A percentile compares a stretch with the other conserved stretches of the same genome.
Evolutionary conservation across 192 early-diverging fungal species (phyloP).

Genomic region (Backusella tuberculispora): DNA sequence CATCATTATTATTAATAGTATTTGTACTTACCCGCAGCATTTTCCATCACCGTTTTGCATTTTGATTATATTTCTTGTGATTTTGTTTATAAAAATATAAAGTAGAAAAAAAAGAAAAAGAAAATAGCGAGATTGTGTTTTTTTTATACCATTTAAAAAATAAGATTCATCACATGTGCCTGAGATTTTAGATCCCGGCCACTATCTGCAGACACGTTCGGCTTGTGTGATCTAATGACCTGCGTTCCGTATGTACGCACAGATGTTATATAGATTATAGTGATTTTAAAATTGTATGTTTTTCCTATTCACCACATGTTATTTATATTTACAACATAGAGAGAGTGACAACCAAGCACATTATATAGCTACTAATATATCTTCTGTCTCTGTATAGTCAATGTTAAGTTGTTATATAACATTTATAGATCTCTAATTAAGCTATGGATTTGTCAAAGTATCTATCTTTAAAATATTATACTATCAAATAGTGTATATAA

Average conservation of each 20-base stretch:
- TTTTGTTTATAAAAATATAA: not conserved
- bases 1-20: no score
- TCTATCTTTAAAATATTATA: no score
- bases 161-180: not conserved
- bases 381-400: no score
- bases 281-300: not conserved
- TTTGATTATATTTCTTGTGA: not conserved
- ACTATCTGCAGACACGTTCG: not conserved
- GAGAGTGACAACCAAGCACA: no score
- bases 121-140: not conserved
- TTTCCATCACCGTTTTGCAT: constrained; percentile 25
- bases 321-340: no score
- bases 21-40: constrained; percentile 1
- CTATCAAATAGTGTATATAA: no score
- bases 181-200: not conserved
- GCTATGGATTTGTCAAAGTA: no score
- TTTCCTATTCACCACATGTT: not conserved
- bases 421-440: no score
- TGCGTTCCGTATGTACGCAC: not conserved
- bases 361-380: no score
- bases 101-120: not conserved
- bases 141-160: not conserved
- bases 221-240: not conserved
- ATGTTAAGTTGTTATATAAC: no score
- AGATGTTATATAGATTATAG: not conserved